Base-by-base conservation (phyloP, 257 asterid species). In the Salvia hispanica region DNA sequence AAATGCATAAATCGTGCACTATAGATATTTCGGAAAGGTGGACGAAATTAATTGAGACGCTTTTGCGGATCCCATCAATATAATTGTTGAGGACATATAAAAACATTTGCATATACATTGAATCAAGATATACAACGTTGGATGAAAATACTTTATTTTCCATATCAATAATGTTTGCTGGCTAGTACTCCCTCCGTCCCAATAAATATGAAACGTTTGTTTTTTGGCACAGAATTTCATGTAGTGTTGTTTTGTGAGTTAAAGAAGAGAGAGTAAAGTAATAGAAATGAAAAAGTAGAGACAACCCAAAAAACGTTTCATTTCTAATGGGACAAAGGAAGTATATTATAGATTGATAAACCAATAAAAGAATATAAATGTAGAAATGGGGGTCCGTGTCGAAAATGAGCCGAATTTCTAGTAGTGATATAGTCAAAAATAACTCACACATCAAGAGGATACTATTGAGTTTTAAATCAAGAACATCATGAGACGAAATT, bases 381-480 rank as follows among this genome's bases (percentile, higher is more conserved):
- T 42, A 43, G 31, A 31, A 28, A 57, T 55, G 25, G 62, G 62
- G 46, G 70, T 72, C 76, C 36, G 9, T 40, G 45, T 45, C 53
- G 14, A 64, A 72, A n/a, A 55, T 63, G 43, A 54, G 61, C 44
- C 53, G 28, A 44, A 44, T 33, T 50, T 45, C 34, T 53, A 34
- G 36, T 39, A 73, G 58, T 51, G 64, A 61, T 40, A 0, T 16
- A 66, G 73, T 73, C 65, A 66, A 73, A 3, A 58, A 13, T 13
- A 44, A 54, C 9, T 55, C 50, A 25, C 71, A n/a, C 71, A n/a
- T 55, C 45, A 28, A 14, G 50, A 58, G 28, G 61, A 66, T 66
- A 59, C 48, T 62, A 62, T 21, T 62, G 16, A 68, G 62, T 47
- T 56, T 74, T 55, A 74, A 62, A 62, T 63, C 65, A 62, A 47